Base-by-base conservation (phyloP, 2,329 filamentous ascomycete species). In the Ilyonectria destructans region DNA sequence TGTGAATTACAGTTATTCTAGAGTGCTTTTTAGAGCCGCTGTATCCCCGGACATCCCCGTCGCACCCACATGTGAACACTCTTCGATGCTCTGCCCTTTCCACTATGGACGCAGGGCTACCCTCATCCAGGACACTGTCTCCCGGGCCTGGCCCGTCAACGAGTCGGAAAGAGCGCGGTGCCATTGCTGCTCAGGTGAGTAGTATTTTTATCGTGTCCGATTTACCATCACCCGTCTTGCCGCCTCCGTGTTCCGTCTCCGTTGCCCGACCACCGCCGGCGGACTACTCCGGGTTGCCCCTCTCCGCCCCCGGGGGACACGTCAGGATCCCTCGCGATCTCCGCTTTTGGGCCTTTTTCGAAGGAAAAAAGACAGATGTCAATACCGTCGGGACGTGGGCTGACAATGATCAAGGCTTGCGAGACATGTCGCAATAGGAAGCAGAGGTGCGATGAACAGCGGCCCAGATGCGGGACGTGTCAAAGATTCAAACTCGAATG, bases 391-490 rank as follows among this genome's bases (percentile, higher is more conserved):
- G 37, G 5, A 8, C 45, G 43, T 19, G 48, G 12, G 40, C 72
- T 77, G 29, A 77, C 57, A 51, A 15, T 12, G 12, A 15, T 17
- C 23, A 56, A 86, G 82, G 88, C 88, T 21, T 90, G 88, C 80
- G 87, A 90, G 73, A 89, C 85, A 33, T 90, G 88, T 77, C 85
- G 88, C 56, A 80, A 78, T 58, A 87, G 89, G 71, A 92, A 91
- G 79, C 89, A 90, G 71, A 89, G 87, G 81, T 92, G 90, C 79
- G 89, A 91, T 76, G 89, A 91, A 77, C 82, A 85, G 74, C 82
- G 88, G 62, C 89, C 89, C 19, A 89, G 88, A 78, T 92, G 90
- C 76, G 82, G 86, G 63, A 86, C 87, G 17, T 92, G 89, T 77
- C 81, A 85, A 67, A 85, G 86, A 69, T 85, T 89, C 74, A 85